Evolutionary conservation across 2,329 filamentous ascomycete genomes (phyloP).

Genomic region (Mycocentrospora acerina): DNA sequence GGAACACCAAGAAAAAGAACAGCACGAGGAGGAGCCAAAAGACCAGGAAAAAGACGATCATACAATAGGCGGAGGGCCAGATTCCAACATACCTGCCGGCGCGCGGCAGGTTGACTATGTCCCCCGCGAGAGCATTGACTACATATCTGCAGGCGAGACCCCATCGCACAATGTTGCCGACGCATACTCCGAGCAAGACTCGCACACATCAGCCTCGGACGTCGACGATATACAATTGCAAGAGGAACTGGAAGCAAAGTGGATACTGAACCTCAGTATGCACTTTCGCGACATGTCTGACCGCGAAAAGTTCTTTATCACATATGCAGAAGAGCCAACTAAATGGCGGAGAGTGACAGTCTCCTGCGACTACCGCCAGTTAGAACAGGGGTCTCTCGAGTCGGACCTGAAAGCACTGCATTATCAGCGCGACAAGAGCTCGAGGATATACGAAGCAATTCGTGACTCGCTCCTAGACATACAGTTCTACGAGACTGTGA

Average conservation of each 20-base stretch:
- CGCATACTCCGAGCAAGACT: slow-evolving; percentile 32
- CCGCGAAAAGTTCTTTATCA: slow-evolving; percentile 97
- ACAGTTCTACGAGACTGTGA: slow-evolving; percentile 93
- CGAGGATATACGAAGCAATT: slow-evolving; percentile 91
- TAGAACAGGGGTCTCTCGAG: slow-evolving; percentile 80
- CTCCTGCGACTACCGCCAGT: slow-evolving; percentile 86
- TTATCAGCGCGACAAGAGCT: slow-evolving; percentile 88
- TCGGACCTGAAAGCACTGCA: slow-evolving; percentile 74
- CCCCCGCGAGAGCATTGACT: slow-evolving; percentile 26
- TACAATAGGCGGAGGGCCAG: slow-evolving; percentile 33
- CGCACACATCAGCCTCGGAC: slow-evolving; percentile 35
- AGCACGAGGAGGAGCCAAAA: slow-evolving; percentile 21
- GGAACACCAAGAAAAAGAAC: slow-evolving; percentile 4
- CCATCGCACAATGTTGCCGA: slow-evolving; percentile 32
- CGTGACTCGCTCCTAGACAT: slow-evolving; percentile 90
- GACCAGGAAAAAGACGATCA: slow-evolving; percentile 18
- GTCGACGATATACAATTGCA: slow-evolving; percentile 65
- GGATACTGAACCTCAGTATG: slow-evolving; percentile 98
- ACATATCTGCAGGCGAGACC: slow-evolving; percentile 19
- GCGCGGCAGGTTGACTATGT: slow-evolving; percentile 39
- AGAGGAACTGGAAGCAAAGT: slow-evolving; percentile 80
- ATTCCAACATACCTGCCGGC: slow-evolving; percentile 37
- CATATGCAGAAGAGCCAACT: slow-evolving; percentile 78
- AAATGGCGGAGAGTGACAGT: slow-evolving; percentile 88
- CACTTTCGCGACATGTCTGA: slow-evolving; percentile 92